These are phyloP conservation scores for Codiaeum variegatum DNA, from an alignment of 441 rosid genomes.

Conservation along the genomic window DNA sequence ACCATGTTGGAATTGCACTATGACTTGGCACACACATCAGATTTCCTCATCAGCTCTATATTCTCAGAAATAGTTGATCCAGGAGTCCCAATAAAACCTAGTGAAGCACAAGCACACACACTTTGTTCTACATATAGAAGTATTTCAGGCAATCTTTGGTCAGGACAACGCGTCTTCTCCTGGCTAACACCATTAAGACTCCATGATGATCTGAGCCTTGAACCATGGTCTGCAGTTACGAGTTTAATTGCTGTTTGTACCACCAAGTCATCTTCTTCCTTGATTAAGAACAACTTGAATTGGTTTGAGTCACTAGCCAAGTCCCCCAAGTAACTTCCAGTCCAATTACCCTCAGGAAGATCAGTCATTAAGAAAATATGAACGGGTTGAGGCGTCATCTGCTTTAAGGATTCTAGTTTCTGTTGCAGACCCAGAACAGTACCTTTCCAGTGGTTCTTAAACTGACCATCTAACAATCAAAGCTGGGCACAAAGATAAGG, in stretches of 20 bases:
- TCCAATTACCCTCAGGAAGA: slow-evolving; percentile 83
- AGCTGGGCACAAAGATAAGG: slow-evolving; percentile 89
- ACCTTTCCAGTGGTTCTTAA: slow-evolving; percentile 77
- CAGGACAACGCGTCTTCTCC: slow-evolving; percentile 40
- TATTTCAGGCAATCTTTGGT: slow-evolving; percentile 39
- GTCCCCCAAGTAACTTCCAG: slow-evolving; percentile 54
- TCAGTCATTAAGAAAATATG: slow-evolving; percentile 86
- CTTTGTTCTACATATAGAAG: slow-evolving; percentile 75
- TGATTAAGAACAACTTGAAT: slow-evolving; percentile 33
- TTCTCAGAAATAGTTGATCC: slow-evolving; percentile 91
- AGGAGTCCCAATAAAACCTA: slow-evolving; percentile 83
- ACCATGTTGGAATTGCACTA: slow-evolving; percentile 23
- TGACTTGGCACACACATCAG: slow-evolving; percentile 37
- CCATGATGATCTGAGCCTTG: slow-evolving; percentile 38
- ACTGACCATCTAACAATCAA: slow-evolving; percentile 87
- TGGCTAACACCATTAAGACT: slow-evolving; percentile 25
- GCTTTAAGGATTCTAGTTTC: slow-evolving; percentile 54
- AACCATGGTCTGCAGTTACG: slow-evolving; percentile 41
- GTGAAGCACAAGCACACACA: slow-evolving; percentile 82
- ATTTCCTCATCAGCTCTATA: slow-evolving; percentile 70
- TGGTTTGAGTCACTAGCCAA: slow-evolving; percentile 38
- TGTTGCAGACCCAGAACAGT: slow-evolving; percentile 59
- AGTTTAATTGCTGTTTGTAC: slow-evolving; percentile 47
- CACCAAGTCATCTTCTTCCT: slow-evolving; percentile 35
- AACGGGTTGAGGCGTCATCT: slow-evolving; percentile 34